Conservation (phyloP, 106 monocot genomes). For the Dioscorea alata region DNA sequence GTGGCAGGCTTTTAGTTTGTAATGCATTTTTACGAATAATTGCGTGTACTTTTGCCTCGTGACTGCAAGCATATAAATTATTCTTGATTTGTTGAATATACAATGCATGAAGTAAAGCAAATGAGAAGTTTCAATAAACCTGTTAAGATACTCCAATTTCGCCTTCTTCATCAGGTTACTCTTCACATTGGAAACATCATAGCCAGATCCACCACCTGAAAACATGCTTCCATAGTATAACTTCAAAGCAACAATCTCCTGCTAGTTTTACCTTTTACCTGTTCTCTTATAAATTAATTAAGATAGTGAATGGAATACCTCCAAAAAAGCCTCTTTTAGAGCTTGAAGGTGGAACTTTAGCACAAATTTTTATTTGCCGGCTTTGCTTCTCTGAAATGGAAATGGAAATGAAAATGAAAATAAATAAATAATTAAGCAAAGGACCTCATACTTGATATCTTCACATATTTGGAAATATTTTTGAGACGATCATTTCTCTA, state of each 20-base stretch:
- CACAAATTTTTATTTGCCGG: conserved; percentile 53
- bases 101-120: not conserved
- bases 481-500: not conserved
- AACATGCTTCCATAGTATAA: not conserved
- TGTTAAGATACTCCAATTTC: conserved; percentile 64
- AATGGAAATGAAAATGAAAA: no score
- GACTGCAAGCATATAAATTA: conserved; percentile 19
- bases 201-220: conserved; percentile 43
- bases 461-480: no score
- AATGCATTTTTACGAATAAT: conserved; percentile 34
- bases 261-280: no score
- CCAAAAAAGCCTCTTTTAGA: conserved; percentile 56
- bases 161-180: conserved; percentile 89
- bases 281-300: not conserved
- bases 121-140: conserved; percentile 16
- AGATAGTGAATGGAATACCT: conserved; percentile 32
- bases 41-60: conserved; percentile 47
- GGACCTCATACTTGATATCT: no score
- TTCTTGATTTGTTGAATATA: not conserved
- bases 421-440: no score
- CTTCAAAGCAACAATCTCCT: not conserved
- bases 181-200: conserved; percentile 46
- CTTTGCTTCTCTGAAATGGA: conserved; percentile 53
- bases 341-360: conserved; percentile 67
- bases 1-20: conserved; percentile 24